Evolutionary conservation across 1,284 basidiomycete species (phyloP).

Genomic region (Microstroma glucosiphilum): DNA sequence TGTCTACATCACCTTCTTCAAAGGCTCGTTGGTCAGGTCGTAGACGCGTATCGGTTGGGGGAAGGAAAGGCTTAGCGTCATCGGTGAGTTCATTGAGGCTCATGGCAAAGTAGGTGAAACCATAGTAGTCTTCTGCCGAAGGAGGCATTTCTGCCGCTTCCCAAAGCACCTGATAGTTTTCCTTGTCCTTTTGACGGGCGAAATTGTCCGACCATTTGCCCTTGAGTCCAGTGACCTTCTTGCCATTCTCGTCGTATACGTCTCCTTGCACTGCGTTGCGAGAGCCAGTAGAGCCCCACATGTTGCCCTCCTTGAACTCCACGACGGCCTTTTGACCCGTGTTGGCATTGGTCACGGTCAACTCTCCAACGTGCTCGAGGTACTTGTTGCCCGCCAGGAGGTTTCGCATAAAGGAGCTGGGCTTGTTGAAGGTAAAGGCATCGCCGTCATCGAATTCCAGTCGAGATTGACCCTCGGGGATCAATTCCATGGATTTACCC

Average conservation of each 20-base stretch:
- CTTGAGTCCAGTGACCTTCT: slow-evolving; percentile 27
- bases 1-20: slow-evolving; percentile 71
- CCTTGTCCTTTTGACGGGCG: slow-evolving; percentile 33
- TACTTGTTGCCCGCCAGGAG: slow-evolving; percentile 50
- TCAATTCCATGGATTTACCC: slow-evolving; percentile 49
- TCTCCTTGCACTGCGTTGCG: slow-evolving; percentile 40
- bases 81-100: slow-evolving; percentile 45
- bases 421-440: slow-evolving; percentile 37
- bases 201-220: slow-evolving; percentile 45
- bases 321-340: slow-evolving; percentile 35
- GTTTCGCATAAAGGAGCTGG: slow-evolving; percentile 48
- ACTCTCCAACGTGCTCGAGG: slow-evolving; percentile 48
- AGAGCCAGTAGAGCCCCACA: slow-evolving; percentile 38
- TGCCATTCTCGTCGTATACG: slow-evolving; percentile 39
- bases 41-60: slow-evolving; percentile 76
- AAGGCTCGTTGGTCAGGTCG: slow-evolving; percentile 79
- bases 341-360: slow-evolving; percentile 38
- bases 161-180: slow-evolving; percentile 46
- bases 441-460: slow-evolving; percentile 47
- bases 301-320: slow-evolving; percentile 47
- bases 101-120: slow-evolving; percentile 50
- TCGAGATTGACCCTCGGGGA: slow-evolving; percentile 36
- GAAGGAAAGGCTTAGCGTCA: slow-evolving; percentile 64
- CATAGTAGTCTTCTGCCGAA: slow-evolving; percentile 43
- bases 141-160: slow-evolving; percentile 43